Base-by-base conservation (phyloP, 2,329 filamentous ascomycete genomes). In the Apiospora arundinis region DNA sequence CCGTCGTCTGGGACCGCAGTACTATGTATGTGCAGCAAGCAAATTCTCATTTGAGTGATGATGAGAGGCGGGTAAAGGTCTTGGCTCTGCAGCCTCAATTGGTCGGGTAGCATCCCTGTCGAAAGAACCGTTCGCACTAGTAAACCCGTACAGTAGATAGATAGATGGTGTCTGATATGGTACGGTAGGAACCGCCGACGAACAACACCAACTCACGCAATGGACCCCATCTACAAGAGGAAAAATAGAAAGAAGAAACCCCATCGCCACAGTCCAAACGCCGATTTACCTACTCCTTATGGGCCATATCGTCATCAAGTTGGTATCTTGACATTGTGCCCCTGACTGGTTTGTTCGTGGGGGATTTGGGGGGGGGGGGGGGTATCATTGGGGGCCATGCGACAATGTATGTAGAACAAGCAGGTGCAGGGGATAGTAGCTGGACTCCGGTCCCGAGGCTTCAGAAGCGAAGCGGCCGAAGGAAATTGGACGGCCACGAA, bases 41-140 rank as follows among this genome's bases (percentile, higher is more conserved):
- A n/a, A n/a, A n/a, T 40, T 63, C 56, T n/a, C n/a, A 40, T 63
- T 63, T 63, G 56, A 63, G 56, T 40, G 56, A 63, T 63, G 56
- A 63, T n/a, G 56, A n/a, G 56, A 63, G 56, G 56, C 56, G 56
- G 56, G 32, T n/a, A 40, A 40, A 63, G 56, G 28, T 11, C 32
- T 37, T 40, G 32, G 56, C 25, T 21, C 32, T 37, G 56, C 32
- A n/a, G 9, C 0, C 49, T 8, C n/a, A 16, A 37, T 37, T 60
- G 52, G 52, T 60, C 49, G 28, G 52, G 28, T 60, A 60, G 28
- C 18, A 60, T n/a, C 28, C 28, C 25, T 32, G 25, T 56, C 52
- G 28, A 21, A 60, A 16, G 5, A 60, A 37, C 32, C 25, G 49
- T 56, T 56, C 49, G 28, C 28, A 60, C 52, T 37, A 60, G 52